Evolutionary conservation across 495 filamentous ascomycete genomes (phyloP), one percentile per base, ranked within the genome.

Genomic region (Aspergillus cristatus): DNA sequence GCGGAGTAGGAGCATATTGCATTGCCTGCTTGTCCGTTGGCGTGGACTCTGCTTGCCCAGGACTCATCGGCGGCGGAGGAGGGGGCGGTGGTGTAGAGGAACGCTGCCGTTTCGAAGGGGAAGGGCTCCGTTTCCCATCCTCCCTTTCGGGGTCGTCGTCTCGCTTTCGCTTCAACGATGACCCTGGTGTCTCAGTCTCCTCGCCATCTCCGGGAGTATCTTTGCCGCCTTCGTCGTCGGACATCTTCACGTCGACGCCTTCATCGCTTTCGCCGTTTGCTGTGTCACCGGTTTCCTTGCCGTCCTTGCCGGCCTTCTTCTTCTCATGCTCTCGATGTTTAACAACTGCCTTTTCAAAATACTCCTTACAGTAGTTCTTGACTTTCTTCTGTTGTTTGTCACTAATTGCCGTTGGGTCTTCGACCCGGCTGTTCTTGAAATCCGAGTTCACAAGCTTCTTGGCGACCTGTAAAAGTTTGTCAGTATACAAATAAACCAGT

Each of bases 371-470:
- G 49, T 78, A 86, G 35, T 70, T 75, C 58, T 84, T 91, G 22
- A 94, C 76, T 41, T 84, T 83, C 56, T 79, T 81, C 48, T 81
- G 78, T 48, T 90, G 84, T 46, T 83, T 86, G 18, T 77, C 62
- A n/a, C 72, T 72, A 46, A 96, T 80, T 34, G 74, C 71, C n/a
- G 76, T 85, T 3, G 87, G 89, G 48, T 96, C 82, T 14, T 79
- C 69, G 7, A 96, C 87, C 3, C 84, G 79, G 28, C 75, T 72
- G 47, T 89, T 76, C 58, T 93, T 94, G 65, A 82, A 96, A 52
- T 96, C 88, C 0, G 84, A 86, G 17, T 80, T 76, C 18, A 94
- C 86, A 18, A 96, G 69, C 53, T 87, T 94, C 57, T 90, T 93
- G 40, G 79, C 76, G 13, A 76, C 69, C 76, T 79, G 40, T 12